phyloP scores from a whole-genome alignment of 2,329 filamentous ascomycete species.

The Fusarium sp. region DNA sequence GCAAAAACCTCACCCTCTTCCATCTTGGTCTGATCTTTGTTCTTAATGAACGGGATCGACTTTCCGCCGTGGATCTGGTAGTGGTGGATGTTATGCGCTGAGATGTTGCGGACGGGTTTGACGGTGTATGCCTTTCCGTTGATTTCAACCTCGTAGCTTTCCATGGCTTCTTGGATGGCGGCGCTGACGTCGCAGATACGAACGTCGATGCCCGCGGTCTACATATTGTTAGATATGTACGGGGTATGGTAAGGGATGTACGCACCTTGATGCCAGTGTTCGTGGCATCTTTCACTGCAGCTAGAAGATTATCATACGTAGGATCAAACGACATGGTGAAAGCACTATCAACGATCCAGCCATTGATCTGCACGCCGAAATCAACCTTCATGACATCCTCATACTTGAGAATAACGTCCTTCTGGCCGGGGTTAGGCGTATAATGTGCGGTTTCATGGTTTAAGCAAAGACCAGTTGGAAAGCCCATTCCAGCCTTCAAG shows the following conservation, averaged over 20 bases:
- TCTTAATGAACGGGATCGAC: constrained; percentile 90
- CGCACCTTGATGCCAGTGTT: constrained; percentile 78
- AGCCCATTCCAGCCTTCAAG: constrained; percentile 80
- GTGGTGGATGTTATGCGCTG: constrained; percentile 85
- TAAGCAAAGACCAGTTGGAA: constrained; percentile 83
- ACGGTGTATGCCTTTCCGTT: constrained; percentile 80
- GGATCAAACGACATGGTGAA: constrained; percentile 81
- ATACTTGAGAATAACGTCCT: constrained; percentile 70
- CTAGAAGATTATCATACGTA: constrained; percentile 76
- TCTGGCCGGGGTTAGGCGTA: constrained; percentile 84
- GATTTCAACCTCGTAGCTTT: constrained; percentile 88
- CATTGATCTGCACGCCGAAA: constrained; percentile 81
- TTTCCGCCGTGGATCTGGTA: constrained; percentile 91
- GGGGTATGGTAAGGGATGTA: rapidly evolving
- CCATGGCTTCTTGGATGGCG: constrained; percentile 87
- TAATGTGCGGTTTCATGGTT: constrained; percentile 86
- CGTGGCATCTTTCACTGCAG: constrained; percentile 78
- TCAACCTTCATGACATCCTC: constrained; percentile 83
- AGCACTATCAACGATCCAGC: constrained; percentile 80
- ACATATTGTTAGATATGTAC: not conserved
- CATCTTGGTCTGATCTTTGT: constrained; percentile 87
- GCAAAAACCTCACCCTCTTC: constrained; percentile 93
- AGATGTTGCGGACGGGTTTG: constrained; percentile 84
- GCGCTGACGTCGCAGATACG: constrained; percentile 85
- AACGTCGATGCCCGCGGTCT: constrained; percentile 82